Base-by-base conservation (phyloP, 306 rosid genomes). In the Cucurbita moschata region DNA sequence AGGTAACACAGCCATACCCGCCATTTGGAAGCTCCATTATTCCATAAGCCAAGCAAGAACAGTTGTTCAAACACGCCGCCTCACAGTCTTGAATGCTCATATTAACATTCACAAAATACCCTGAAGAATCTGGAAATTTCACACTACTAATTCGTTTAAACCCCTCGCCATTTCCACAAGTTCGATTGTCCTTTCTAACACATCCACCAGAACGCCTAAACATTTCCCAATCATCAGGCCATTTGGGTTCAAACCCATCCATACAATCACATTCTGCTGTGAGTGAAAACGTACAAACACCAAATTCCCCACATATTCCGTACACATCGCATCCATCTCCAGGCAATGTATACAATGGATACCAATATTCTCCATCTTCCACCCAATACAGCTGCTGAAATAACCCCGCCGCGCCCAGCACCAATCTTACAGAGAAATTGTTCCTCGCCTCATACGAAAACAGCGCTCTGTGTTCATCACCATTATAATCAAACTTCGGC, bases 291-390 rank as follows among this genome's bases (percentile, higher is more conserved):
- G 13, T 85, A 83, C 67, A 30, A 57, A 7, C 73, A 4, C 83
- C 86, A 52, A 79, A 86, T 51, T 80, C 72, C 47, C 90, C 90
- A 59, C 90, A 86, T 4, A 52, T 53, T 2, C 74, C 83, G 74
- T 86, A 86, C 2, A 14, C 72, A 51, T 86, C 80, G 78, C 90
- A 86, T 3, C 9, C 61, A 16, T 80, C 84, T 30, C 78, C 79
- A 67, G 79, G 79, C 53, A 81, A 71, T 0, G 65, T 52, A 69
- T 71, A 83, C 13, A 67, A 46, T 30, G 61, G 44, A 4, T 46
- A 37, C 89, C 89, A 86, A 46, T 37, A 73, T 0, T 75, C 62
- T 8, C 1, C 72, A 49, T 14, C 66, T 49, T 61, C 81, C 35
- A 30, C 35, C 35, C 35, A 30, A 30, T 30, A 30, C 35, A 30